A percentile compares a stretch with the other conserved stretches of the same genome.
Conservation (phyloP, 2,329 filamentous ascomycete genomes). For the Calonectria naviculata region DNA sequence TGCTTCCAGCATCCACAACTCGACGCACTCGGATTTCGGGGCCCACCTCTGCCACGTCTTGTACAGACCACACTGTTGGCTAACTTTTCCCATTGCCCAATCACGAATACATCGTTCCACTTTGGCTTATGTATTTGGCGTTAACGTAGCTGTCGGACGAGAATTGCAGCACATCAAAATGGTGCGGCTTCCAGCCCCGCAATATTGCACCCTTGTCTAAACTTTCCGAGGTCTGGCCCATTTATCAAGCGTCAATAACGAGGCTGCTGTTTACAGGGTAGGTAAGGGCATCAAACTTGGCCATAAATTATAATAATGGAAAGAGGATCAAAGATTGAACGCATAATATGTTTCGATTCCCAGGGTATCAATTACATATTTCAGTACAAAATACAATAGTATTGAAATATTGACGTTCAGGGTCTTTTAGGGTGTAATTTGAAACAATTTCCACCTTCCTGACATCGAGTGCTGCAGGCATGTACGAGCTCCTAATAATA, state of each 20-base stretch:
- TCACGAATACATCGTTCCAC: not conserved
- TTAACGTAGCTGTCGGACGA: not conserved
- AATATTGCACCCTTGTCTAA: not conserved
- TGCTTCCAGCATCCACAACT: not conserved
- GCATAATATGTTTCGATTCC: too few relatives aligned
- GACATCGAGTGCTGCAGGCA: too few relatives aligned
- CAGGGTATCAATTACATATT: too few relatives aligned
- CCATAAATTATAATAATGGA: not conserved
- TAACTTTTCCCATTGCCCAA: not conserved
- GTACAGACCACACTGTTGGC: not conserved
- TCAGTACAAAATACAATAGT: too few relatives aligned
- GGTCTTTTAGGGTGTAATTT: too few relatives aligned
- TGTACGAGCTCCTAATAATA: too few relatives aligned
- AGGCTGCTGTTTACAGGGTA: not conserved
- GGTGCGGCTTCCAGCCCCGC: not conserved
- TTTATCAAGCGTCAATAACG: not conserved
- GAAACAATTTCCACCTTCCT: too few relatives aligned
- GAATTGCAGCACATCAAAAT: not conserved
- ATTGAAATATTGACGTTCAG: too few relatives aligned
- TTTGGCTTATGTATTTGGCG: not conserved
- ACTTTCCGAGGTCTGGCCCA: not conserved
- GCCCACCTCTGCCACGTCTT: slow-evolving; percentile 1
- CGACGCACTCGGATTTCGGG: not conserved
- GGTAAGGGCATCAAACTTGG: not conserved
- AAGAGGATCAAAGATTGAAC: not conserved